Base-by-base conservation (phyloP, 345 rosid species). In the Orychophragmus violaceus region DNA sequence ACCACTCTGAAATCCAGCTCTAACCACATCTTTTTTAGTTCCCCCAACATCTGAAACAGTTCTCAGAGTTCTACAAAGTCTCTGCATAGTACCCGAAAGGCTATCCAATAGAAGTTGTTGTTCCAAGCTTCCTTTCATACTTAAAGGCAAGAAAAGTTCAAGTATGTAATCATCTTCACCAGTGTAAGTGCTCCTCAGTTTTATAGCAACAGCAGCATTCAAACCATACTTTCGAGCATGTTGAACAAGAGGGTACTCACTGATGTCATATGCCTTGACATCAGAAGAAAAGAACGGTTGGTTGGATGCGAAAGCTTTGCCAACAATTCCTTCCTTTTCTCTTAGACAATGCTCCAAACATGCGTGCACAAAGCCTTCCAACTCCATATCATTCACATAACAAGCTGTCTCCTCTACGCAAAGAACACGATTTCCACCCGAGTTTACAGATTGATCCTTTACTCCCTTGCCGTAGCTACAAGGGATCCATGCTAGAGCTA, bases 401-500 rank as follows among this genome's bases (percentile, higher is more conserved):
- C 96, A 94, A 77, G 95, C 83, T 41, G 89, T 72, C 54, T 70
- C 77, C 77, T 87, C 86, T 25, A 94, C 51, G 76, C 92, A 88
- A 37, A 94, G 68, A 30, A 90, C 75, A 23, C 72, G 70, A 72
- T 80, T 84, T 49, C 80, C 89, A 51, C 59, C 61, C 35, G 75
- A 55, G 33, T 59, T 69, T 60, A 68, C n/a, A 28, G 54, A 46
- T 62, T 82, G 89, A 63, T 84, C 79, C 1, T 60, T 70, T 44
- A 63, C 57, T 57, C 66, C 81, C 52, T 76, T 87, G 4, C 57
- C 8, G 51, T 72, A 79, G 71, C 70, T 58, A 76, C 91, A 86
- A 13, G 97, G 97, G 63, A 94, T 85, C 97, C 96, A 94, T 16
- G 87, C 85, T 52, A 88, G 70, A 78, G 96, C 97, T 69, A 94